Evolutionary conservation across 2,329 filamentous ascomycete genomes (phyloP), one percentile per base, ranked within the genome.

Genomic region (Colletotrichum navitas): DNA sequence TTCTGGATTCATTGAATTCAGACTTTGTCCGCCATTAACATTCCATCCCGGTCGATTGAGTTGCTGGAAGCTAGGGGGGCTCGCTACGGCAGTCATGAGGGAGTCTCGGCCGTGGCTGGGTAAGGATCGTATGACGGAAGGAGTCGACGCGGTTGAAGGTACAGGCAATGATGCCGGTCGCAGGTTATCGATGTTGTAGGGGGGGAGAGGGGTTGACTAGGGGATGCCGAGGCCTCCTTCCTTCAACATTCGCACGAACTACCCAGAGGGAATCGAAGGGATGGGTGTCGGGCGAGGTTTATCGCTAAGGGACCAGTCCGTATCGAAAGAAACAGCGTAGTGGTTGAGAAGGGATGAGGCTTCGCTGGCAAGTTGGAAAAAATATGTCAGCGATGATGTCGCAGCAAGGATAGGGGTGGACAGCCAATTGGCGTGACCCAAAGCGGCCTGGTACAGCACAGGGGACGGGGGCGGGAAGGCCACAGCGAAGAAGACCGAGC

Each of bases 1-100:
- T 85, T 97, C 94, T 80, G 91, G 85, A 83, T 92, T 93, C 90
- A 94, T 93, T 79, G 92, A 87, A 85, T 88, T 85, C 77, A 84
- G 82, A 68, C 81, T 77, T 77, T 85, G 84, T 72, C 81, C 80
- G 76, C 86, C 85, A 83, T 86, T 90, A 88, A 88, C 85, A 80
- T 87, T 85, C 90, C 90, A 92, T 91, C 84, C 85, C 86, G 88
- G 85, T 81, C 89, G 86, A 79, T 88, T 90, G 79, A 89, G 86
- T 78, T 88, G 88, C 79, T 87, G 83, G 78, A 92, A 90, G 79
- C 85, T 89, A 80, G 89, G 89, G 76, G 88, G 89, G 76, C 85
- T 91, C 74, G 90, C 90, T 79, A 92, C 90, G 79, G 90, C 90
- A 82, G 90, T 92, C 90, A 92, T 92, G 83, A 80, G 84, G 84